These are phyloP conservation scores for Penicillium cosmopolitanum DNA, from an alignment of 495 filamentous ascomycete genomes.

Conservation along the genomic window DNA sequence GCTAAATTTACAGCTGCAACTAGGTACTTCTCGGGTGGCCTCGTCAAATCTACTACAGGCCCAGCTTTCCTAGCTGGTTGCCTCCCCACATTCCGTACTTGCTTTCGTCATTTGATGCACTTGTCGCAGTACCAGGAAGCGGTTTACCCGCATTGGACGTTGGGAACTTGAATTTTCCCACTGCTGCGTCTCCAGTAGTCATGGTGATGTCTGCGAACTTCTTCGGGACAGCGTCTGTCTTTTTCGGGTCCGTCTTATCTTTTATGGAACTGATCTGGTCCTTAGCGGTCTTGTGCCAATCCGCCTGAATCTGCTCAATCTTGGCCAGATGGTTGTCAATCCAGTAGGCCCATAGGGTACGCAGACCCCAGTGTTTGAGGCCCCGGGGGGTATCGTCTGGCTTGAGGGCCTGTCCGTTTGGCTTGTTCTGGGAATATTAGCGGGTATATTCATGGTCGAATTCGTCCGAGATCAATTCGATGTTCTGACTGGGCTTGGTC, in stretches of 20 bases:
- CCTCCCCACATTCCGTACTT: constrained; percentile 8
- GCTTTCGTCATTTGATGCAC: constrained; percentile 11
- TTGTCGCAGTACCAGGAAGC: constrained; percentile 5
- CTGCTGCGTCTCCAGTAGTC: constrained; percentile 5
- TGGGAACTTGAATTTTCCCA: constrained; percentile 9
- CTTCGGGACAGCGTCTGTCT: constrained; percentile 4
- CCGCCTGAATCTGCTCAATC: constrained; percentile 8
- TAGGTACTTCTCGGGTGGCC: constrained; percentile 1
- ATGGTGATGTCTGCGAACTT: not conserved
- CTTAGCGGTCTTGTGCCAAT: constrained; percentile 12
- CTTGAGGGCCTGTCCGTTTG: constrained; percentile 12
- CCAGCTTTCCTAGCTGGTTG: constrained; percentile 12
- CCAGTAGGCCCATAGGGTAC: constrained; percentile 22
- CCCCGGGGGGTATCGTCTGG: constrained; percentile 1
- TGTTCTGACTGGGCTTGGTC: constrained; percentile 13
- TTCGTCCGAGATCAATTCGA: constrained; percentile 14
- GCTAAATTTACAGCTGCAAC: constrained; percentile 2
- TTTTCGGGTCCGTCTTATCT: not conserved
- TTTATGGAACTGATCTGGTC: constrained; percentile 2
- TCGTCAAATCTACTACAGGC: constrained; percentile 10
- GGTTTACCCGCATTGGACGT: constrained; percentile 2
- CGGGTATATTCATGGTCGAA: constrained; percentile 13
- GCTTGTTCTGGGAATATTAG: not conserved
- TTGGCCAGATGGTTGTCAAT: constrained; percentile 13
- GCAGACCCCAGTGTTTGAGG: constrained; percentile 15